These are phyloP conservation scores for Amanita brunnescens DNA, from an alignment of 768 basidiomycete genomes.

Conservation along the genomic window DNA sequence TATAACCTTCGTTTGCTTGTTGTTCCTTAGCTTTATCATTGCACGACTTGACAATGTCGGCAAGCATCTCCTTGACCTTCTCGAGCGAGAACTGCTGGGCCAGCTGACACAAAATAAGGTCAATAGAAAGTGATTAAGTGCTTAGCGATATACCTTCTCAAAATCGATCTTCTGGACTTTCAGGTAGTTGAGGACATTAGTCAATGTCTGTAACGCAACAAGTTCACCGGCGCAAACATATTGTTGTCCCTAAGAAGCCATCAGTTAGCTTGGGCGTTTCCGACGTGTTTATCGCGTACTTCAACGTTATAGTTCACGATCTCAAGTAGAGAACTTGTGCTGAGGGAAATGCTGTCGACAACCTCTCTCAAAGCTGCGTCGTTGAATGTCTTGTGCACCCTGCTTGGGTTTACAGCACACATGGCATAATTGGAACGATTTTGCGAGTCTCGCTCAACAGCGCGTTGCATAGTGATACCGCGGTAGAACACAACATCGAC, in stretches of 20 bases:
- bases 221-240: slow-evolving; percentile 99
- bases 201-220: slow-evolving; percentile 85
- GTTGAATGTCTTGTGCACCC: slow-evolving; percentile 90
- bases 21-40: slow-evolving; percentile 68
- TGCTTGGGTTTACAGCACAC: slow-evolving; percentile 98
- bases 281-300: slow-evolving; percentile 30
- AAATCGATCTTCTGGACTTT: slow-evolving; percentile 96
- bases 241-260: slow-evolving; percentile 77
- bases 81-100: slow-evolving; percentile 84
- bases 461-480: slow-evolving; percentile 99
- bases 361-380: slow-evolving; percentile 96
- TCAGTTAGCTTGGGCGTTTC: slow-evolving; percentile 6
- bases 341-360: slow-evolving; percentile 78
- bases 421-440: slow-evolving; percentile 97
- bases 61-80: slow-evolving; percentile 93
- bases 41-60: slow-evolving; percentile 82
- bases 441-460: slow-evolving; percentile 89
- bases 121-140: slow-evolving; percentile 6
- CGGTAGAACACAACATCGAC: slow-evolving; percentile 99
- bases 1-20: slow-evolving; percentile 76
- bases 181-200: slow-evolving; percentile 92
- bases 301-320: slow-evolving; percentile 97
- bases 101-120: slow-evolving; percentile 36
- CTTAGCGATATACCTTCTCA: slow-evolving; percentile 46
- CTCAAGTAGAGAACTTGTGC: slow-evolving; percentile 79